phyloP scores from a whole-genome alignment of 1,284 basidiomycete genomes.

The Moesziomyces sp. region DNA sequence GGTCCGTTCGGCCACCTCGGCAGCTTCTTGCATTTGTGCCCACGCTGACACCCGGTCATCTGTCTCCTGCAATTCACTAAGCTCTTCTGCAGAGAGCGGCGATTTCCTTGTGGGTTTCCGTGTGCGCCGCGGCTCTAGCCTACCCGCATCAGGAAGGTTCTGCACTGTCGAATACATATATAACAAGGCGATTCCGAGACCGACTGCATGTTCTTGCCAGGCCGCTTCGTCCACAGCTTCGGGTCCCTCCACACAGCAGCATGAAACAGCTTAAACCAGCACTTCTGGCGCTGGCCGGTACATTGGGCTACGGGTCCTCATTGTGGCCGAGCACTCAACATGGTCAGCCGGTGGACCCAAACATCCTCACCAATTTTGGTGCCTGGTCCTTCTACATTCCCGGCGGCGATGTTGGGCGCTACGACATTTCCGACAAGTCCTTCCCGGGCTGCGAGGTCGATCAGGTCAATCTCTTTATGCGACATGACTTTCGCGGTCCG shows the following conservation, averaged over 20 bases:
- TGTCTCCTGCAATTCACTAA: no score
- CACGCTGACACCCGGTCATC: no score
- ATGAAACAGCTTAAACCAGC: constrained; percentile 16
- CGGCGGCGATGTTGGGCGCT: constrained; percentile 13
- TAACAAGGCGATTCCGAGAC: no score
- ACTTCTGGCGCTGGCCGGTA: constrained; percentile 14
- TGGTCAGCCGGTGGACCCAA: constrained; percentile 15
- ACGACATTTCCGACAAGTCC: constrained; percentile 3
- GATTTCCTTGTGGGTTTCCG: no score
- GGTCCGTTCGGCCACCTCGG: no score
- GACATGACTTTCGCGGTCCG: constrained; percentile 28
- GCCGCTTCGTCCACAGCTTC: no score
- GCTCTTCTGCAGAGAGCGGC: no score
- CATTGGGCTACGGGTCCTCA: constrained; percentile 18
- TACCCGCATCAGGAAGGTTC: no score
- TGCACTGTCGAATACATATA: no score
- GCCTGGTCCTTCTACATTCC: constrained; percentile 29
- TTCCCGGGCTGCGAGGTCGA: constrained; percentile 18
- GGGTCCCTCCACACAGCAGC: neutral
- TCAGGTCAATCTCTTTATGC: constrained; percentile 24
- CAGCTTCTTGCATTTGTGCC: no score
- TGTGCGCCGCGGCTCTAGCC: no score
- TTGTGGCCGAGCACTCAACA: constrained; percentile 20
- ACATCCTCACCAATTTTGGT: constrained; percentile 20
- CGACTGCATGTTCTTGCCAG: no score